Evolutionary conservation across 176 grass and related monocot species (phyloP).

Genomic region (Oropetium thomaeum): DNA sequence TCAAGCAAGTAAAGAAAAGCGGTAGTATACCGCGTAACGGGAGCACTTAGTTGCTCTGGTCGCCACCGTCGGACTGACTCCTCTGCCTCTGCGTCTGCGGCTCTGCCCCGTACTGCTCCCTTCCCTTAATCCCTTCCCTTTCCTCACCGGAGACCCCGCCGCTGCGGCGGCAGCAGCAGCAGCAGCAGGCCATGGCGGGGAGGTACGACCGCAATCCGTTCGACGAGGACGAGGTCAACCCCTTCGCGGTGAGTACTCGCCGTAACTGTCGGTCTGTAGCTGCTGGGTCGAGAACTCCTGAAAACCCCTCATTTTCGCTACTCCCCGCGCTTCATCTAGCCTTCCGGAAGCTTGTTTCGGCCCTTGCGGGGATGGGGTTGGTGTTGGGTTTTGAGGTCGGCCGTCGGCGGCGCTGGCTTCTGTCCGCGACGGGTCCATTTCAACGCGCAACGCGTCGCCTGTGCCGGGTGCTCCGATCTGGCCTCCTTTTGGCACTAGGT

Average conservation of each 20-base stretch:
- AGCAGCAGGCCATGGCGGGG: constrained; percentile 61
- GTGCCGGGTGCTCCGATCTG: constrained; percentile 34
- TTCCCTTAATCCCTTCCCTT: neutral
- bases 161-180: neutral
- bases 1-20: constrained; percentile 2
- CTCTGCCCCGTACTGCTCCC: neutral
- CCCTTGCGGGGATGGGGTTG: neutral
- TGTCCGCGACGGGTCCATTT: neutral
- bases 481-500: neutral
- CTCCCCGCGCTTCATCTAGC: neutral
- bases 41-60: constrained; percentile 12
- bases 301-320: neutral
- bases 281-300: neutral
- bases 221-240: constrained; percentile 91
- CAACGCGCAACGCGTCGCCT: no score
- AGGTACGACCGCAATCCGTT: constrained; percentile 95
- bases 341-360: neutral
- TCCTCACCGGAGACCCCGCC: constrained; percentile 39
- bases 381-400: neutral
- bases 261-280: neutral
- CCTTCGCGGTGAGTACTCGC: constrained; percentile 64
- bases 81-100: neutral
- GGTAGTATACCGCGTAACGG: constrained; percentile 25
- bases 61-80: constrained; percentile 24
- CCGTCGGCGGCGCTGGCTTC: neutral